Percentiles rank a stretch among this genome's conserved stretches.
Evolutionary conservation across 176 grass and related monocot genomes (phyloP).

Genomic region (Phoenix roebelenii): DNA sequence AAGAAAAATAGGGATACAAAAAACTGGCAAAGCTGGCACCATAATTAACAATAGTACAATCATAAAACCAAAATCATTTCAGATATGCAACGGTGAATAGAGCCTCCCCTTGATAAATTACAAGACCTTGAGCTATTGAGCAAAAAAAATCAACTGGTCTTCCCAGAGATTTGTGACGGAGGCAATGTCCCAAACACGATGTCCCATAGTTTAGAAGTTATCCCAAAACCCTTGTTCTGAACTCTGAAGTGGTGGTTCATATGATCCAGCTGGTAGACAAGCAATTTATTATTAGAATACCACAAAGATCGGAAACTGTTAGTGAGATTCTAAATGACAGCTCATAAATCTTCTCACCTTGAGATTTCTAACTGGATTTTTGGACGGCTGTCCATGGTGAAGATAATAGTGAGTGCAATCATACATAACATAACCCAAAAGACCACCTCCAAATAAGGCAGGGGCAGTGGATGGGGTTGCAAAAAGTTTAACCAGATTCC

Average conservation of each 20-base stretch:
- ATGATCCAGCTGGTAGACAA: constrained; percentile 58
- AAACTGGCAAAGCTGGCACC: no score
- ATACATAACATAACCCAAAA: constrained; percentile 91
- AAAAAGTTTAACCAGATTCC: constrained; percentile 58
- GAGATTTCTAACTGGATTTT: constrained; percentile 56
- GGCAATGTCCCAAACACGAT: constrained; percentile 65
- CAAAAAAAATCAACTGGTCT: constrained; percentile 36
- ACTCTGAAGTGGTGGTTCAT: constrained; percentile 89
- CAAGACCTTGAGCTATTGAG: constrained; percentile 22
- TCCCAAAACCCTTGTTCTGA: constrained; percentile 81
- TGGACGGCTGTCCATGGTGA: constrained; percentile 85
- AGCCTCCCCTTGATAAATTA: constrained; percentile 43
- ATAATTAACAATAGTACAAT: no score
- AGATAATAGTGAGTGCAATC: constrained; percentile 93
- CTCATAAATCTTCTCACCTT: constrained; percentile 36
- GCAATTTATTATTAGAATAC: no score
- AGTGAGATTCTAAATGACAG: no score
- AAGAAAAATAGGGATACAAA: no score
- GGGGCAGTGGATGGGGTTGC: constrained; percentile 53
- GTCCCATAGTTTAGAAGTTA: constrained; percentile 83
- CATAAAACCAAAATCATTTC: no score
- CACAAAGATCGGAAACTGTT: no score
- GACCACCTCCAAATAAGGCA: constrained; percentile 64
- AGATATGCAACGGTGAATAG: not conserved
- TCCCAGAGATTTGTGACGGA: constrained; percentile 20